Evolutionary conservation across 1,139 yeast species (phyloP).

Genomic region (Saccharomycopsis phalli): DNA sequence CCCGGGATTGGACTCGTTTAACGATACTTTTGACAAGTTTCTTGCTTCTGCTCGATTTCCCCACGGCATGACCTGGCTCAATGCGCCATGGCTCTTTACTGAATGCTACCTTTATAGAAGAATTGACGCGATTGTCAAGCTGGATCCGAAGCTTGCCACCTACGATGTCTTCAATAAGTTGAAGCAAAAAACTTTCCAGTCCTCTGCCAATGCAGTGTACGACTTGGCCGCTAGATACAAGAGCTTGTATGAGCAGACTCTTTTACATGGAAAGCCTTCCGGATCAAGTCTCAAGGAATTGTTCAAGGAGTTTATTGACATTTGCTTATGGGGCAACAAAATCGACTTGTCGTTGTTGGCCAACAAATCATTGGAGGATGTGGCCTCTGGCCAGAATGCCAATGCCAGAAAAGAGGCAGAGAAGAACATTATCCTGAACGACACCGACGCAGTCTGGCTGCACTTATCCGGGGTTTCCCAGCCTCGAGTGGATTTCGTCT

Average conservation of each 20-base stretch:
- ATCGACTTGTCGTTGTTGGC: constrained; percentile 87
- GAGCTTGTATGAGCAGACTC: constrained; percentile 35
- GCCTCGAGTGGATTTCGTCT: constrained; percentile 65
- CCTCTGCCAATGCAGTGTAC: constrained; percentile 69
- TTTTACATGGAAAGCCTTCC: constrained; percentile 21
- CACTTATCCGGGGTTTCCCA: constrained; percentile 30
- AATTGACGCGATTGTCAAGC: constrained; percentile 41
- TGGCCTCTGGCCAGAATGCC: constrained; percentile 84
- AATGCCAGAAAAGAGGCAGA: constrained; percentile 79
- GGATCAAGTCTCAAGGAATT: background rate
- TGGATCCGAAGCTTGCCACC: constrained; percentile 25
- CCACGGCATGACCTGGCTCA: constrained; percentile 51
- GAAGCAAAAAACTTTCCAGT: constrained; percentile 66
- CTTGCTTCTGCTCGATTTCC: constrained; percentile 22
- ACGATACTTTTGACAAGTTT: constrained; percentile 33
- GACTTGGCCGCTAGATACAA: constrained; percentile 71
- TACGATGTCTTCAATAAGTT: constrained; percentile 66
- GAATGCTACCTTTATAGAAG: constrained; percentile 80
- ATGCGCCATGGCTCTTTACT: constrained; percentile 88
- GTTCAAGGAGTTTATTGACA: constrained; percentile 73
- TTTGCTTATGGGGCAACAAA: constrained; percentile 97
- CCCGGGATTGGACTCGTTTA: constrained; percentile 42
- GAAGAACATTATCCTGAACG: constrained; percentile 74
- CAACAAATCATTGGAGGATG: constrained; percentile 77
- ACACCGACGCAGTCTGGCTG: constrained; percentile 61